phyloP scores from a whole-genome alignment of 805 yeast species.

The Jamesozyma lodderae region DNA sequence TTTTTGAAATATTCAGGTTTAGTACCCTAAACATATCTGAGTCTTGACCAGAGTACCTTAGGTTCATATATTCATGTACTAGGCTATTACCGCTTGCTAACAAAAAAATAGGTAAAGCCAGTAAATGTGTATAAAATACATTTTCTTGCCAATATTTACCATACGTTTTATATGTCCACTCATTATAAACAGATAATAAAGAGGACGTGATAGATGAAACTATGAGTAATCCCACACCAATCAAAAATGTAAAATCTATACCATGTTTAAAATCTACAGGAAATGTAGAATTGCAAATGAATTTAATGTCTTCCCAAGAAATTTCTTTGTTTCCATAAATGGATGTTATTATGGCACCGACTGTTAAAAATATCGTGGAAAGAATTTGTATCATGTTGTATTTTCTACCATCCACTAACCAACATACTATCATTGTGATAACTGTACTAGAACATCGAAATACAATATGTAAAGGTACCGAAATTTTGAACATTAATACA shows the following conservation, averaged over 20 bases:
- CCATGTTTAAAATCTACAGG: not conserved
- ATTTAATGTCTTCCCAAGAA: conserved; percentile 3
- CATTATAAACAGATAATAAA: conserved; percentile 50
- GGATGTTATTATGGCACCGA: conserved; percentile 44
- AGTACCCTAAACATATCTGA: too few relatives aligned
- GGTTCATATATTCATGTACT: conserved; percentile 23
- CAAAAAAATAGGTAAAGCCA: conserved; percentile 46
- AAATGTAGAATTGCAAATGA: not conserved
- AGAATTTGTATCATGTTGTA: conserved; percentile 40
- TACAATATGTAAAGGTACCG: conserved; percentile 60
- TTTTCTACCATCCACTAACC: conserved; percentile 35
- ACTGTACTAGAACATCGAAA: conserved; percentile 58
- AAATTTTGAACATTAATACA: conserved; percentile 47
- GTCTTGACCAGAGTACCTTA: conserved; percentile 13
- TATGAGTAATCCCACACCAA: conserved; percentile 29
- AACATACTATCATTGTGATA: conserved; percentile 51
- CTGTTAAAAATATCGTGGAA: conserved; percentile 43
- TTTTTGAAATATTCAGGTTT: conserved; percentile 10
- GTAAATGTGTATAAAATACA: conserved; percentile 50
- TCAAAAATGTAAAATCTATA: conserved; percentile 11
- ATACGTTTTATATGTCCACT: conserved; percentile 38
- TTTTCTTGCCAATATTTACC: conserved; percentile 60
- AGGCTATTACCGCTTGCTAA: conserved; percentile 29
- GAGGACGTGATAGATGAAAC: conserved; percentile 42
- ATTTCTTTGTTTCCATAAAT: conserved; percentile 27